Evolutionary conservation across 495 filamentous ascomycete genomes (phyloP), one percentile per base, ranked within the genome.

Genomic region (Neurospora sp.): DNA sequence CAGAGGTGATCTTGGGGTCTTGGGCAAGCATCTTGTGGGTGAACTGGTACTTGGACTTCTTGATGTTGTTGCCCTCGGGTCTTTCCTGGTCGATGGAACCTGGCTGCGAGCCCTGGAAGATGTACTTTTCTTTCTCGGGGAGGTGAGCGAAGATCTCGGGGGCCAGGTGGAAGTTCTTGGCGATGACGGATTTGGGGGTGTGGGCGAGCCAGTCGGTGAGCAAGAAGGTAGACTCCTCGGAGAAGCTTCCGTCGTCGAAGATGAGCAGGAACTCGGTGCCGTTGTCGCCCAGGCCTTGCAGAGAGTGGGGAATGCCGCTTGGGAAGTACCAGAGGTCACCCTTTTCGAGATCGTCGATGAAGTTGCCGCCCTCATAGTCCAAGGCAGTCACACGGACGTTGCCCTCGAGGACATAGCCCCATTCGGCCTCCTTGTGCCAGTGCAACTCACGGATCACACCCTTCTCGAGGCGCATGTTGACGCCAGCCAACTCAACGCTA

Each of bases 321-420:
- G 90, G 90, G 80, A 91, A 93, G 76, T 92, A 93, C 90, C 90
- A 93, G 3, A 92, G 81, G 77, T 93, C 90, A 16, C 90, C 90
- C 71, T 87, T 87, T 72, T 87, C 83, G n/a, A 92, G 81, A 76
- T 91, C 90, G 73, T 91, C 90, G 71, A 91, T 87, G 76, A 91
- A 91, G 75, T 85, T 89, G 35, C 86, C 90, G 8, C 90, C 90
- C 70, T 92, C 88, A 69, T 87, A 85, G 80, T 93, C 90, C 8
- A 93, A 82, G 5, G 87, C 90, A 4, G 89, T 90, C 35, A 91
- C 84, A 20, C 87, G 86, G 47, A 89, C 87, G 69, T 81, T 76
- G 69, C 89, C 89, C 65, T 87, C 84, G 3, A 91, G 85, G 1
- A 92, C 87, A 71, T 88, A 91, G 4, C 87, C 90, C 89, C 89